Percentiles rank a stretch among this genome's conserved stretches.
phyloP scores from a whole-genome alignment of 2,329 filamentous ascomycete genomes.

The Hymenoscyphus repandus region DNA sequence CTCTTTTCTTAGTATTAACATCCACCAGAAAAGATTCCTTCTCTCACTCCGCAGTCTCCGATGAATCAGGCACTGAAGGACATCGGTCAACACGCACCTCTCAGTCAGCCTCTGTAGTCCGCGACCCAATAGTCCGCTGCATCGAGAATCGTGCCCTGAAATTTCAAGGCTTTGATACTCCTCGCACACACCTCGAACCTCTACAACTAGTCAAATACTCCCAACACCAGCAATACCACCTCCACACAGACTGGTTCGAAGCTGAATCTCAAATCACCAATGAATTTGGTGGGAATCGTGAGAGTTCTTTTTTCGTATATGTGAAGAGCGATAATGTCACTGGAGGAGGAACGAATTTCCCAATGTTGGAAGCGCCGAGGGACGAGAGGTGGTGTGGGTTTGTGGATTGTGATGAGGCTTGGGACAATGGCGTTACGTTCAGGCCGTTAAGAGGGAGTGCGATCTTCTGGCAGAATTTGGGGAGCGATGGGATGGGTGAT shows the following conservation, averaged over 20 bases:
- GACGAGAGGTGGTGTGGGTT: slow-evolving; percentile 47
- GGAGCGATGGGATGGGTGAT: slow-evolving; percentile 47
- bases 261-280: slow-evolving; percentile 5
- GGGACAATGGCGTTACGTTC: slow-evolving; percentile 45
- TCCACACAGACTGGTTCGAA: slow-evolving; percentile 52
- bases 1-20: too few relatives aligned
- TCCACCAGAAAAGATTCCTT: slow-evolving; percentile 17
- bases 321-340: slow-evolving; percentile 39
- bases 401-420: slow-evolving; percentile 42
- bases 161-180: slow-evolving; percentile 51
- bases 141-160: slow-evolving; percentile 49
- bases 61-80: slow-evolving; percentile 38
- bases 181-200: slow-evolving; percentile 50
- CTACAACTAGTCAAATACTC: slow-evolving; percentile 55
- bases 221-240: slow-evolving; percentile 49
- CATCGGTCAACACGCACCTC: slow-evolving; percentile 44
- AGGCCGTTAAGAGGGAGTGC: slow-evolving; percentile 50
- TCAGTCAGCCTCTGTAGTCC: slow-evolving; percentile 39
- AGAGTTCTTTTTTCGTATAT: slow-evolving; percentile 56
- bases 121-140: slow-evolving; percentile 45
- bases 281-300: slow-evolving; percentile 19
- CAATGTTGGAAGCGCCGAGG: slow-evolving; percentile 35
- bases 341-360: slow-evolving; percentile 57
- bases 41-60: slow-evolving; percentile 44
- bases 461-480: slow-evolving; percentile 56